Evolutionary conservation across 1,284 basidiomycete species (phyloP).

Genomic region (Ustilago cynodontis): DNA sequence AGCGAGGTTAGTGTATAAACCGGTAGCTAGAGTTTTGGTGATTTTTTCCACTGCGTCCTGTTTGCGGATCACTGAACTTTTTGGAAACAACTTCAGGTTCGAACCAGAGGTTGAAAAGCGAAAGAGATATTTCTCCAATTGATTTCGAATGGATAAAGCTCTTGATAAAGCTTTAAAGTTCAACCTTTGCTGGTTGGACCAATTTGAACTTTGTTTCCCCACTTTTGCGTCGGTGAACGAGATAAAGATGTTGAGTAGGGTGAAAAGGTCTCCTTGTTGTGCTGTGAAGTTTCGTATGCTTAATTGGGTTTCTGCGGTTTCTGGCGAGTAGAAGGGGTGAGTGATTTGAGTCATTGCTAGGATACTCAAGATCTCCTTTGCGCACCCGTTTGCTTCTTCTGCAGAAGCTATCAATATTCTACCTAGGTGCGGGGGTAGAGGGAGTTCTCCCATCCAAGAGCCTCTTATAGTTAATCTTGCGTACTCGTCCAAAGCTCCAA

Average conservation of each 20-base stretch:
- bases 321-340: conserved; percentile 52
- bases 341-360: conserved; percentile 86
- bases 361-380: conserved; percentile 92
- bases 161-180: conserved; percentile 92
- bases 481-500: conserved; percentile 73
- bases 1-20: conserved; percentile 94
- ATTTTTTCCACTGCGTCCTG: conserved; percentile 71
- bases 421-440: conserved; percentile 75
- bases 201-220: conserved; percentile 82
- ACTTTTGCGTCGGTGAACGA: conserved; percentile 78
- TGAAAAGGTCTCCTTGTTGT: conserved; percentile 96
- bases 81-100: neutral
- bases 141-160: conserved; percentile 88
- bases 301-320: conserved; percentile 84
- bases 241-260: conserved; percentile 92
- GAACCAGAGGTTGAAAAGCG: conserved; percentile 80
- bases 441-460: conserved; percentile 74
- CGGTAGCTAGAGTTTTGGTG: conserved; percentile 85
- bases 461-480: conserved; percentile 73
- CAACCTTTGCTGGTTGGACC: conserved; percentile 91
- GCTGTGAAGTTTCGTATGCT: conserved; percentile 94
- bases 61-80: conserved; percentile 78
- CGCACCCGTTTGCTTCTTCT: conserved; percentile 76
- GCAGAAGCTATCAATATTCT: conserved; percentile 68
- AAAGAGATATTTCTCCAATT: conserved; percentile 91